These are phyloP conservation scores for Fonsecaea erecta DNA, from an alignment of 2,329 filamentous ascomycete species.

Conservation along the genomic window DNA sequence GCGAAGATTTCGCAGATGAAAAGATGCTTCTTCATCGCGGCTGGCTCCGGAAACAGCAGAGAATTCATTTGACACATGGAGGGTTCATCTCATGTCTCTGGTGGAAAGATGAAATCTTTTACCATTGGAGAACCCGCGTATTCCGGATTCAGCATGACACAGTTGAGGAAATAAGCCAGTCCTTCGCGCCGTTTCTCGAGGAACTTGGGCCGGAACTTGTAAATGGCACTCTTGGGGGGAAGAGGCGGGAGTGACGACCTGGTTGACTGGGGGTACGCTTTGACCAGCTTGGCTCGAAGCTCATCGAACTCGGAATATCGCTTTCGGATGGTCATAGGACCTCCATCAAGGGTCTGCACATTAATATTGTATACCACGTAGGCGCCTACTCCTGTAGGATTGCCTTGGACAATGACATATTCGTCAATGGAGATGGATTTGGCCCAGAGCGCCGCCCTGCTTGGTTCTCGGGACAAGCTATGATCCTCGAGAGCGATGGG, in stretches of 20 bases:
- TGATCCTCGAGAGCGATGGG: conserved; percentile 68
- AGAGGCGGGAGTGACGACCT: conserved; percentile 72
- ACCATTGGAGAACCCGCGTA: conserved; percentile 89
- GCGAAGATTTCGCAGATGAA: neutral
- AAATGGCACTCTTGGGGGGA: conserved; percentile 88
- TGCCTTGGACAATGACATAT: conserved; percentile 64
- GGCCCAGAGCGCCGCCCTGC: conserved; percentile 65
- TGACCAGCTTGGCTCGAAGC: conserved; percentile 72
- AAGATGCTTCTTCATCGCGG: neutral
- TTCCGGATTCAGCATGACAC: conserved; percentile 88
- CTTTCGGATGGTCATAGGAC: conserved; percentile 61
- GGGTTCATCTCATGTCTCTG: conserved; percentile 34
- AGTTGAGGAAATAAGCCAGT: conserved; percentile 91
- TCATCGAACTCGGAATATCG: conserved; percentile 94
- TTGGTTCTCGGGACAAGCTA: conserved; percentile 58
- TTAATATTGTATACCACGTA: conserved; percentile 95
- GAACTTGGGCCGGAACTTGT: conserved; percentile 77
- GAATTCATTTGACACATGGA: neutral
- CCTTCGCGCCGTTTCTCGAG: conserved; percentile 82
- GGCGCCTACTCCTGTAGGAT: conserved; percentile 65
- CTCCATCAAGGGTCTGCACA: conserved; percentile 78
- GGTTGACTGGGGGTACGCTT: conserved; percentile 81
- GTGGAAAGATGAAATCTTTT: conserved; percentile 81
- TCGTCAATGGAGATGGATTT: conserved; percentile 65
- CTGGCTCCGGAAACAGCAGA: neutral